A percentile compares a stretch with the other conserved stretches of the same genome.
Evolutionary conservation across 345 rosid genomes (phyloP).

Genomic region (thale cress (Arabidopsis thaliana)): DNA sequence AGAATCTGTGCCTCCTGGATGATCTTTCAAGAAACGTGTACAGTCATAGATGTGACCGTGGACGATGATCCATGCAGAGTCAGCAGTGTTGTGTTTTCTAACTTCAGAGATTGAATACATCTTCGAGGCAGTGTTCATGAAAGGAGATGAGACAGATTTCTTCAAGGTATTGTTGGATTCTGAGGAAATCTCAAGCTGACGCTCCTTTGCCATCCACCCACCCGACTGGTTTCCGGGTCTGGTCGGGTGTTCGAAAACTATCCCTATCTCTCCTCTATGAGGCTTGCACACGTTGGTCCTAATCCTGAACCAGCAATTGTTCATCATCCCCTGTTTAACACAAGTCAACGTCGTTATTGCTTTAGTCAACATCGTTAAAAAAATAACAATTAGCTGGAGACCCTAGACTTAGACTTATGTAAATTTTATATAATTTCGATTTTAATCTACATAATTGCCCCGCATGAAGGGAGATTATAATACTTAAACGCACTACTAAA

Average conservation of each 20-base stretch:
- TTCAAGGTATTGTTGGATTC: slow-evolving; percentile 59
- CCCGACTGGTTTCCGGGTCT: slow-evolving; percentile 90
- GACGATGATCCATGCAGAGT: slow-evolving; percentile 93
- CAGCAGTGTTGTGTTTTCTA: slow-evolving; percentile 64
- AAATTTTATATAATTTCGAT: background rate
- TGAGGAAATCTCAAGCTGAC: slow-evolving; percentile 63
- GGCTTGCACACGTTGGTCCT: slow-evolving; percentile 77
- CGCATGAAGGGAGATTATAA: slow-evolving; percentile 26
- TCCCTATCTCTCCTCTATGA: slow-evolving; percentile 91
- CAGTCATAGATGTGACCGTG: slow-evolving; percentile 93
- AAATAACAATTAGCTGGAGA: slow-evolving; percentile 18
- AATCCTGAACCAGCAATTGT: slow-evolving; percentile 94
- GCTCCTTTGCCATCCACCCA: slow-evolving; percentile 98
- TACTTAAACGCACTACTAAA: slow-evolving; percentile 19
- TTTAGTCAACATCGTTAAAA: slow-evolving; percentile 17
- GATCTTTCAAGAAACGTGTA: slow-evolving; percentile 86
- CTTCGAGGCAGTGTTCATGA: slow-evolving; percentile 80
- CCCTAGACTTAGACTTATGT: slow-evolving; percentile 2
- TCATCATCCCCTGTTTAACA: slow-evolving; percentile 91
- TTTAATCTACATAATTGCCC: slow-evolving; percentile 2
- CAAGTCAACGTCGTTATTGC: slow-evolving; percentile 23
- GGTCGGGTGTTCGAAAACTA: slow-evolving; percentile 92
- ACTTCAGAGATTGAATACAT: slow-evolving; percentile 74
- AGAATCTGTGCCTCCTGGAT: slow-evolving; percentile 89
- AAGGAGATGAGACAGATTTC: slow-evolving; percentile 87